Evolutionary conservation across 208 protist species (phyloP).

Genomic region (Leishmania arabica): DNA sequence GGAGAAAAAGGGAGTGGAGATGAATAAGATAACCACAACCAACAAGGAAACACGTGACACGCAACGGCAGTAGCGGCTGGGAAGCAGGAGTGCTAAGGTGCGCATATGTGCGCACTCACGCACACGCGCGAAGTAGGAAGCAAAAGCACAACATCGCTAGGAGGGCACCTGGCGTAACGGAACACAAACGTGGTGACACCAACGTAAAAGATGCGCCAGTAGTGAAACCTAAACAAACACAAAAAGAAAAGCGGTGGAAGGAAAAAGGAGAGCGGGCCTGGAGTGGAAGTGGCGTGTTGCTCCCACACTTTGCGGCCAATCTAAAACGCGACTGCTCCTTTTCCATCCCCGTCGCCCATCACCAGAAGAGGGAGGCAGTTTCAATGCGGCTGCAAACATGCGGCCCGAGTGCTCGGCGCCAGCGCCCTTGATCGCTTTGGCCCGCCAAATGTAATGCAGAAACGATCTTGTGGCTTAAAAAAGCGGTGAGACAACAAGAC

Average conservation of each 20-base stretch:
- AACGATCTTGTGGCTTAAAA: slow-evolving; percentile 17
- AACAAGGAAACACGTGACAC: neutral
- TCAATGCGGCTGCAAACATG: neutral
- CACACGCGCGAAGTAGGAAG: neutral
- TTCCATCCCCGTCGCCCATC: neutral
- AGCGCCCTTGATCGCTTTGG: neutral
- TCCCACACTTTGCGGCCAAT: neutral
- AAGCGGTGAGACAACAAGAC: slow-evolving; percentile 33
- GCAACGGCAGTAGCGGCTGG: neutral
- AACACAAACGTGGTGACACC: neutral
- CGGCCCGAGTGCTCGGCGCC: neutral
- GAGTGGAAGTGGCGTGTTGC: neutral
- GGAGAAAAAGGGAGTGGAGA: neutral
- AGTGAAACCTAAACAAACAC: neutral
- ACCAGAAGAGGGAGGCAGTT: neutral
- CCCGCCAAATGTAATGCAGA: neutral
- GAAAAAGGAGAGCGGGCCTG: neutral
- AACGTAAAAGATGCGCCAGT: neutral
- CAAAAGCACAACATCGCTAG: neutral
- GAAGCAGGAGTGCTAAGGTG: neutral
- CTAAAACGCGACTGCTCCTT: neutral
- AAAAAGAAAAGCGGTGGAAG: neutral
- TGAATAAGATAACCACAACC: neutral
- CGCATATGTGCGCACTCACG: neutral
- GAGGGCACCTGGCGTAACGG: neutral